These are phyloP conservation scores for Stephanodiscus minutulus DNA, from an alignment of 108 stramenopile genomes.

Conservation along the genomic window DNA sequence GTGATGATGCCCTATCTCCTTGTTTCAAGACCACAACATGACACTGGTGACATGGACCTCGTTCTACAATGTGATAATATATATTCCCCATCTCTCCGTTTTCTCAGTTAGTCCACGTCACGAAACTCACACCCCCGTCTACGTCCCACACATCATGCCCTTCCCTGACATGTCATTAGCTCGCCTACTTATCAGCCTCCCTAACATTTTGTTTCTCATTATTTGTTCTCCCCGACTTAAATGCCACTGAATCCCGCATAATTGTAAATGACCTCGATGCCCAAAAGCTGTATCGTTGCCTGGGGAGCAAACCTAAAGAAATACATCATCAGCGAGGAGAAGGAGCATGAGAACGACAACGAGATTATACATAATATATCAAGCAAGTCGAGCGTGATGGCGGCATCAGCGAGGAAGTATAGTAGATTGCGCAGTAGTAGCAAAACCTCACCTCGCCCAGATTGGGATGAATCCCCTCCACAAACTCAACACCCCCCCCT, in stretches of 20 bases:
- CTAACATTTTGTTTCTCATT: too few species aligned
- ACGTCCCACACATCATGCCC: too few species aligned
- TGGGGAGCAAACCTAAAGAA: slow-evolving; percentile 91
- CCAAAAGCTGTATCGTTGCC: slow-evolving; percentile 86
- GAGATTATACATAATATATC: slow-evolving; percentile 68
- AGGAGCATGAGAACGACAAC: slow-evolving; percentile 84
- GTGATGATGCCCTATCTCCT: too few species aligned
- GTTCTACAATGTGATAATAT: too few species aligned
- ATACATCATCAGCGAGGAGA: slow-evolving; percentile 85
- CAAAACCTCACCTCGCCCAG: slow-evolving; percentile 94
- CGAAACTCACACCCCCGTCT: too few species aligned
- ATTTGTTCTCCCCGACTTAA: too few species aligned
- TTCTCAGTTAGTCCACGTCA: too few species aligned
- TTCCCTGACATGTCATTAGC: too few species aligned
- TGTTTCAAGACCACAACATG: too few species aligned
- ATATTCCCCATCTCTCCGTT: too few species aligned
- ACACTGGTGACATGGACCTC: too few species aligned
- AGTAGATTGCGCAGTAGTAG: slow-evolving; percentile 90
- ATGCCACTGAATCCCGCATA: slow-evolving; percentile 76
- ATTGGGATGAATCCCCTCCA: slow-evolving; percentile 95
- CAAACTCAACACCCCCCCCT: slow-evolving; percentile 82
- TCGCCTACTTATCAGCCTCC: too few species aligned
- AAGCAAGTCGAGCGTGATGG: slow-evolving; percentile 63
- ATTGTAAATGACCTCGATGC: slow-evolving; percentile 80
- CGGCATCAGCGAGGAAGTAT: slow-evolving; percentile 92